phyloP scores from a whole-genome alignment of 176 grass and related monocot species.

The Thinopyrum elongatum region DNA sequence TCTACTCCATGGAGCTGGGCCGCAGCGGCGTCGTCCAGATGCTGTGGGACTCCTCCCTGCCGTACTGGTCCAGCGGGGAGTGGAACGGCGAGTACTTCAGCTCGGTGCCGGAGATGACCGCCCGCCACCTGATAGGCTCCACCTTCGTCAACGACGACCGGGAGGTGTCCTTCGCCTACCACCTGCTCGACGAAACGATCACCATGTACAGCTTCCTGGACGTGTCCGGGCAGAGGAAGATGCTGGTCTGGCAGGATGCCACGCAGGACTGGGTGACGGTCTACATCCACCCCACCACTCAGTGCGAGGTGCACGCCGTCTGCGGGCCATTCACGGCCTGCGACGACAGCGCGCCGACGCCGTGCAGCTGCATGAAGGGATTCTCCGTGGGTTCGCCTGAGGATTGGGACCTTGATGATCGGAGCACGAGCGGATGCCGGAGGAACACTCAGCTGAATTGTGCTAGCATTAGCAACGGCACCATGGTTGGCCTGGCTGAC shows the following conservation, averaged over 20 bases:
- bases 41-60: not conserved
- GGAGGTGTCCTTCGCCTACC: not conserved
- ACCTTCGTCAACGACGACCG: not conserved
- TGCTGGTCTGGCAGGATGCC: not conserved
- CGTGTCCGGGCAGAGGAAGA: conserved; percentile 25
- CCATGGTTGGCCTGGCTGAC: conserved; percentile 17
- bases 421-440: conserved; percentile 27
- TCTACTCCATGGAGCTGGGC: not conserved
- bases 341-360: not conserved
- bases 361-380: conserved; percentile 45
- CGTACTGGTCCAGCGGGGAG: conserved; percentile 9
- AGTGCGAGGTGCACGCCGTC: conserved; percentile 38
- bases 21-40: not conserved
- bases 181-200: conserved; percentile 10
- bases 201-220: conserved; percentile 18
- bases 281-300: conserved; percentile 3
- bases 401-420: conserved; percentile 36
- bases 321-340: conserved; percentile 49
- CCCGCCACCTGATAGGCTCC: not conserved
- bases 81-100: conserved; percentile 11
- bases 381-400: conserved; percentile 6
- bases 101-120: not conserved
- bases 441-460: conserved; percentile 42
- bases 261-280: conserved; percentile 25
- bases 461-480: not conserved